These are phyloP conservation scores for Thozetella sp. DNA, from an alignment of 495 filamentous ascomycete genomes.

Conservation along the genomic window DNA sequence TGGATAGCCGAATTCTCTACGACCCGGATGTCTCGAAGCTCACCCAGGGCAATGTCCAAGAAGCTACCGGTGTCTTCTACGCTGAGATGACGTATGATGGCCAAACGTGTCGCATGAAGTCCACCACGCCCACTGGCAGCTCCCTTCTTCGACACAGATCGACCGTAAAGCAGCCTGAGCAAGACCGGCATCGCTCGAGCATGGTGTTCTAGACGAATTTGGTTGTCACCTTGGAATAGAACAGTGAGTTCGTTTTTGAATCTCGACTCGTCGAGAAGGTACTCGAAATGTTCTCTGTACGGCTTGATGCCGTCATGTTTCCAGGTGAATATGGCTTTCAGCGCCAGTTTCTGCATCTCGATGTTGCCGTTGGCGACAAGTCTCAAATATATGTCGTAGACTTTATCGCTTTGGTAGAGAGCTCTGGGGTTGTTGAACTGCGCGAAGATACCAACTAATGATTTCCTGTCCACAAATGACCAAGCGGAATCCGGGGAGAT, in stretches of 20 bases:
- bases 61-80: constrained; percentile 73
- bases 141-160: constrained; percentile 82
- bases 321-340: constrained; percentile 89
- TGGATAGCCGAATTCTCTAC: constrained; percentile 47
- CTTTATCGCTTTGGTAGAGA: constrained; percentile 75
- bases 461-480: constrained; percentile 67
- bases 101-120: constrained; percentile 64
- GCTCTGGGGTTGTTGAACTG: constrained; percentile 84
- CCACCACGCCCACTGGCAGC: constrained; percentile 58
- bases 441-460: constrained; percentile 79
- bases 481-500: constrained; percentile 58
- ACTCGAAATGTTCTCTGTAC: constrained; percentile 86
- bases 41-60: constrained; percentile 78
- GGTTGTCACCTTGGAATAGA: constrained; percentile 80
- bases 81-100: constrained; percentile 49
- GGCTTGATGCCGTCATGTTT: constrained; percentile 72
- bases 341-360: constrained; percentile 80
- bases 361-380: constrained; percentile 85
- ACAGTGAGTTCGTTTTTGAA: constrained; percentile 91
- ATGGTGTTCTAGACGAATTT: constrained; percentile 74
- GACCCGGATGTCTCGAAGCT: constrained; percentile 60
- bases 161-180: constrained; percentile 86
- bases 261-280: constrained; percentile 85
- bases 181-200: constrained; percentile 78
- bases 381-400: constrained; percentile 70